phyloP scores from a whole-genome alignment of 768 basidiomycete species.

The Pleurotus pulmonarius region DNA sequence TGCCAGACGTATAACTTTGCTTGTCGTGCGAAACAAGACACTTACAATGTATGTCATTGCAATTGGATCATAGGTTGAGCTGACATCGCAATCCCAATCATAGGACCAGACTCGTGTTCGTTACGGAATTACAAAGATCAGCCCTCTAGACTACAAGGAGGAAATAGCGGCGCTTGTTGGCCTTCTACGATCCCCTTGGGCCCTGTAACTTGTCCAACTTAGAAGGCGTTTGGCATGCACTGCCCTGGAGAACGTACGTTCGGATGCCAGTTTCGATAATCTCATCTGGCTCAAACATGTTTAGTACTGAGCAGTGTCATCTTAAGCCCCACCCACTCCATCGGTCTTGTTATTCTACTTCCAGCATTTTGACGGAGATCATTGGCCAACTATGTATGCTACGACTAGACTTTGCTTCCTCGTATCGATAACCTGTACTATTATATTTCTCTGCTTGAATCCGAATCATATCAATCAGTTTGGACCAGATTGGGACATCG shows the following conservation, averaged over 20 bases:
- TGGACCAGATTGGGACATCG: too few relatives aligned
- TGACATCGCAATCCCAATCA: not conserved
- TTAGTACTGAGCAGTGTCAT: not conserved
- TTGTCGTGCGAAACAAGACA: conserved; percentile 85
- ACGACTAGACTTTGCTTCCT: too few relatives aligned
- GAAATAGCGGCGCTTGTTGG: conserved; percentile 61
- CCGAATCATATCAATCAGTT: too few relatives aligned
- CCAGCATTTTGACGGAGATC: conserved; percentile 8
- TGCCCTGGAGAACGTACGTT: conserved; percentile 6
- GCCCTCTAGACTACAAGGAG: conserved; percentile 62
- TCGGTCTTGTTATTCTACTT: conserved; percentile 3
- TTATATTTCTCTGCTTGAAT: too few relatives aligned
- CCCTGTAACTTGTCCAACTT: conserved; percentile 23
- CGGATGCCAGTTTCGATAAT: conserved; percentile 11
- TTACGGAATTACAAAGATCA: conserved; percentile 74
- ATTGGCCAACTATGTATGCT: not conserved
- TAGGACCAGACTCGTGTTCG: conserved; percentile 82
- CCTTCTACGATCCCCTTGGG: conserved; percentile 60
- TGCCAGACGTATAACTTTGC: conserved; percentile 78
- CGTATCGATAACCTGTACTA: too few relatives aligned
- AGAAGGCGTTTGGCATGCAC: not conserved
- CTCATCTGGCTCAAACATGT: conserved; percentile 13
- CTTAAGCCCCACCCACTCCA: conserved; percentile 9
- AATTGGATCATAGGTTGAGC: not conserved
- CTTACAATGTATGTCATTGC: conserved; percentile 62